These are phyloP conservation scores for Oemleria cerasiformis DNA, from an alignment of 306 rosid species.

Conservation along the genomic window DNA sequence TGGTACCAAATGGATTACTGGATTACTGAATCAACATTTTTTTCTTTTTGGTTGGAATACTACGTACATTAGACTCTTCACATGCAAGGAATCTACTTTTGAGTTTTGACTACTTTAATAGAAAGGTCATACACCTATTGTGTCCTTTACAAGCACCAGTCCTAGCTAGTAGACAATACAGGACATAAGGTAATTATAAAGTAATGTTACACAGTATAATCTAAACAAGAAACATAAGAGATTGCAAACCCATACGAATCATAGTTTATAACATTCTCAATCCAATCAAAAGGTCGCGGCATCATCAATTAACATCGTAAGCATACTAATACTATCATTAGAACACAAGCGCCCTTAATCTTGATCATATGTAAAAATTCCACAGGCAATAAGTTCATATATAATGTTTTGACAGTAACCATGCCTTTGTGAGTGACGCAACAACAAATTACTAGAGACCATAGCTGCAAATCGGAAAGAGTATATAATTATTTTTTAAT, in stretches of 20 bases:
- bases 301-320: too few species aligned
- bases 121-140: neutral
- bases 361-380: neutral
- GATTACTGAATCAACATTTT: neutral
- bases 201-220: neutral
- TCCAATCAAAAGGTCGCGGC: neutral
- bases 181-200: neutral
- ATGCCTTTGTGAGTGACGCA: neutral
- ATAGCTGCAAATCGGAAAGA: neutral
- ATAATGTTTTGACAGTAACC: neutral
- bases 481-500: neutral
- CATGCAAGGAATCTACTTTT: neutral
- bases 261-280: neutral
- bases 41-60: neutral
- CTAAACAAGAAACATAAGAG: neutral
- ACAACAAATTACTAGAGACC: neutral
- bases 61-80: neutral
- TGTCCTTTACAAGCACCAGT: conserved; percentile 1
- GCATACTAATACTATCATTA: neutral
- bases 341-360: neutral
- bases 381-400: neutral
- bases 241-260: neutral
- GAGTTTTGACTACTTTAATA: neutral
- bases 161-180: neutral
- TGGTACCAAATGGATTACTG: neutral